Percentiles rank a stretch among this genome's conserved stretches.
Evolutionary conservation across 768 basidiomycete species (phyloP).

Genomic region (Phylloporus rhodoxanthus): DNA sequence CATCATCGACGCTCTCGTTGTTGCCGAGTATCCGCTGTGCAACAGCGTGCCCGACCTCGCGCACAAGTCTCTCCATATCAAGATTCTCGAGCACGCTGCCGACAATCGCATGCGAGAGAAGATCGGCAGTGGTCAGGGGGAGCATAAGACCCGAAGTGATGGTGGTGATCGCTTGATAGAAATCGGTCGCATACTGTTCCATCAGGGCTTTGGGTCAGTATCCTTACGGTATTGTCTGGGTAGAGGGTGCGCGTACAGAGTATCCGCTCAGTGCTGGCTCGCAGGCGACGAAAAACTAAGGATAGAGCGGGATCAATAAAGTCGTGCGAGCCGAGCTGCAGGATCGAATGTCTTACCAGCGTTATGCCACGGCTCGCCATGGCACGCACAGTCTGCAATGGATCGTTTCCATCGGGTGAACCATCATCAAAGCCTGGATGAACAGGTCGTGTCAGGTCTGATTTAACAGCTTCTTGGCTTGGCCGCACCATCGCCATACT

Average conservation of each 20-base stretch:
- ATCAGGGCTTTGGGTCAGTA: slow-evolving; percentile 13
- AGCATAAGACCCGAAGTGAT: slow-evolving; percentile 97
- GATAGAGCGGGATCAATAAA: slow-evolving; percentile 2
- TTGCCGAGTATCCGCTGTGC: slow-evolving; percentile 88
- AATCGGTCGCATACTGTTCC: slow-evolving; percentile 80
- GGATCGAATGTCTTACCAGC: slow-evolving; percentile 47
- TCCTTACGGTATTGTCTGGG: slow-evolving; percentile 3
- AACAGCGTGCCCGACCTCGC: slow-evolving; percentile 90
- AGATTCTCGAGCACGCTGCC: slow-evolving; percentile 96
- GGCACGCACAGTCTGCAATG: slow-evolving; percentile 73
- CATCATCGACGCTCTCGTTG: slow-evolving; percentile 94
- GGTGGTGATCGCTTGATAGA: slow-evolving; percentile 86
- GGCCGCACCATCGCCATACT: slow-evolving; percentile 85
- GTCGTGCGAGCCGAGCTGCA: neutral
- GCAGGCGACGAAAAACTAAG: slow-evolving; percentile 97
- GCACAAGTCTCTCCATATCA: slow-evolving; percentile 95
- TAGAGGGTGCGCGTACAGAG: slow-evolving; percentile 47
- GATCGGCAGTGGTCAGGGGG: slow-evolving; percentile 89
- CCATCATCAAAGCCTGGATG: slow-evolving; percentile 82
- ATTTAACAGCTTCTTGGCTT: neutral
- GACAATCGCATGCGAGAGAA: slow-evolving; percentile 92
- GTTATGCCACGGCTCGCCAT: slow-evolving; percentile 93
- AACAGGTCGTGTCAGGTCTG: slow-evolving; percentile 11
- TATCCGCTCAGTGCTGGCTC: slow-evolving; percentile 94
- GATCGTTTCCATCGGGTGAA: slow-evolving; percentile 91